phyloP scores from a whole-genome alignment of 495 filamentous ascomycete species.

The Lepidopterella palustris region DNA sequence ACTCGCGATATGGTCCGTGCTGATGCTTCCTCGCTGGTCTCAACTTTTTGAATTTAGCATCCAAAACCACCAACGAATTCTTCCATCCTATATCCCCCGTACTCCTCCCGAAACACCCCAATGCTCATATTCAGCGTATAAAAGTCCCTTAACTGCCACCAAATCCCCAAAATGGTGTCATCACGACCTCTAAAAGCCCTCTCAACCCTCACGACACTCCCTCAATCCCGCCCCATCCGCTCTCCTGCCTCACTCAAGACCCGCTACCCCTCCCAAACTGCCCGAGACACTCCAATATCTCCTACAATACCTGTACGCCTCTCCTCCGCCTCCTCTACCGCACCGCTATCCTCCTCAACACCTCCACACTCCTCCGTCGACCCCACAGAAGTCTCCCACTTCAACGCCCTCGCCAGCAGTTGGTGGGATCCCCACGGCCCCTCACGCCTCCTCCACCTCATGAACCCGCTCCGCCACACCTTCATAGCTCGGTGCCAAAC shows the following conservation, averaged over 20 bases:
- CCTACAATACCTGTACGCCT: neutral
- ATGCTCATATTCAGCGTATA: neutral
- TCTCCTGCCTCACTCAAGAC: neutral
- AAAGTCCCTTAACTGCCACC: neutral
- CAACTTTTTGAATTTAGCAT: neutral
- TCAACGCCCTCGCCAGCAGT: conserved; percentile 81
- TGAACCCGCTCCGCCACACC: conserved; percentile 94
- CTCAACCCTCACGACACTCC: neutral
- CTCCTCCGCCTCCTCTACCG: neutral
- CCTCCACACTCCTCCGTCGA: conserved; percentile 47
- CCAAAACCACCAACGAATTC: too few species aligned
- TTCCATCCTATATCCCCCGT: neutral
- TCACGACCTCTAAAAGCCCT: neutral
- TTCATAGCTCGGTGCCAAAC: conserved; percentile 72
- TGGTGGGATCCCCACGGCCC: conserved; percentile 98
- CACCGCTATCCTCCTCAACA: neutral
- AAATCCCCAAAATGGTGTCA: neutral
- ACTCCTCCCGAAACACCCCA: neutral
- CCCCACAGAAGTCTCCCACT: conserved; percentile 82
- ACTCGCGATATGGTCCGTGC: neutral
- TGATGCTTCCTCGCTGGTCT: neutral
- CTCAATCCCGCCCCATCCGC: neutral
- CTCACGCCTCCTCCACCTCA: conserved; percentile 86
- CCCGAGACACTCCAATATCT: neutral
- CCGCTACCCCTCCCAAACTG: neutral